Conservation (phyloP, 1,284 basidiomycete species). For the Cryptococcus sp. region DNA sequence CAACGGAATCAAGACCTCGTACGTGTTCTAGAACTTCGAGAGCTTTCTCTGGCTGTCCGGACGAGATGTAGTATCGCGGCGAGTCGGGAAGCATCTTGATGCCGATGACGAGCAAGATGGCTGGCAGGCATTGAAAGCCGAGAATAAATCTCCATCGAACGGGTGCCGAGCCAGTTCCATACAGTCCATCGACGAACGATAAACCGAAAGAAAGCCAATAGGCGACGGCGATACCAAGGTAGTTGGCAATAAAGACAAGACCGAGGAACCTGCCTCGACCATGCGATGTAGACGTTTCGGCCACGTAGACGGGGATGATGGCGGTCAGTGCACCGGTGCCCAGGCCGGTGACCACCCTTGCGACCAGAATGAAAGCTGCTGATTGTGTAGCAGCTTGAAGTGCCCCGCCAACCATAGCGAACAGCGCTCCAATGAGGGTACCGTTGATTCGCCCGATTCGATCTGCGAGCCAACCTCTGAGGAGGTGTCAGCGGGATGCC, state of each 20-base stretch:
- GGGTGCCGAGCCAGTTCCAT: constrained; percentile 38
- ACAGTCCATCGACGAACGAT: constrained; percentile 56
- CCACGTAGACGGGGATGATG: constrained; percentile 60
- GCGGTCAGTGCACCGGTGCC: constrained; percentile 61
- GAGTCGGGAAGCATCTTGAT: constrained; percentile 29
- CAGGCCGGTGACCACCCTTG: constrained; percentile 60
- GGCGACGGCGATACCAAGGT: constrained; percentile 61
- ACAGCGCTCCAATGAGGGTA: constrained; percentile 11
- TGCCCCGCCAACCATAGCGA: constrained; percentile 55
- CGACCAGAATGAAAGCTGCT: constrained; percentile 59
- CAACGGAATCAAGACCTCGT: constrained; percentile 11
- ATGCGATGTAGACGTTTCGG: constrained; percentile 30
- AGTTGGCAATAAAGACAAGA: constrained; percentile 52
- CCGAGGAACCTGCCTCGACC: constrained; percentile 29
- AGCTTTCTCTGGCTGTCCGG: constrained; percentile 22
- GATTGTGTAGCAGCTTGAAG: constrained; percentile 61
- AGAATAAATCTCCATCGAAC: constrained; percentile 55
- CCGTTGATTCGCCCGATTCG: constrained; percentile 50
- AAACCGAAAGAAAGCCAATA: constrained; percentile 62
- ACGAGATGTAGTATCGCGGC: constrained; percentile 26
- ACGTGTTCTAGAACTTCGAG: constrained; percentile 24
- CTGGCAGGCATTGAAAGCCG: constrained; percentile 24
- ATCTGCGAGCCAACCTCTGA: constrained; percentile 49
- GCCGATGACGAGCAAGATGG: constrained; percentile 15
- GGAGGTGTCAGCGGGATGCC: neutral